Conservation (phyloP, 2,329 filamentous ascomycete species). For the Ambrosiella cleistominuta region DNA sequence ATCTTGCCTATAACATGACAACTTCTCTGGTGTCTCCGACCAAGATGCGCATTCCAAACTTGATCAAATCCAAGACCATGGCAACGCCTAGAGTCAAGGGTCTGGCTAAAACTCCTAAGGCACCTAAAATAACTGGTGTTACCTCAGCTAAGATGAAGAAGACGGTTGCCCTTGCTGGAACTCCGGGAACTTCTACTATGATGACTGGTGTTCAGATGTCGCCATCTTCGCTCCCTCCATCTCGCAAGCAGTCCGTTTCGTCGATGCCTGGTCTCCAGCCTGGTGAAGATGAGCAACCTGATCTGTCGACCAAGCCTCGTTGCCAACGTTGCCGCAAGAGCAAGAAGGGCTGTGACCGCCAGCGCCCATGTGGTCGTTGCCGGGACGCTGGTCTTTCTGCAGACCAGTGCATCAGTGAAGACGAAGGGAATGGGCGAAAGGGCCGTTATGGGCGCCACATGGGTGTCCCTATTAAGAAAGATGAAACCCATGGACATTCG, state of each 20-base stretch:
- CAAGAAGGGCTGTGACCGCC: slow-evolving; percentile 96
- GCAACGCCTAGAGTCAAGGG: slow-evolving; percentile 20
- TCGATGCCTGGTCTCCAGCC: slow-evolving; percentile 33
- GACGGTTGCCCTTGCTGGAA: slow-evolving; percentile 27
- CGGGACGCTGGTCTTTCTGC: slow-evolving; percentile 86
- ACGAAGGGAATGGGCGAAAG: slow-evolving; percentile 93
- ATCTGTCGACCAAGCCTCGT: slow-evolving; percentile 85
- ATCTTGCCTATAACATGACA: background rate
- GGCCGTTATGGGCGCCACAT: slow-evolving; percentile 68
- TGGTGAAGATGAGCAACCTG: slow-evolving; percentile 75
- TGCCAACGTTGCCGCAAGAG: slow-evolving; percentile 98
- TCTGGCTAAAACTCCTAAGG: slow-evolving; percentile 30
- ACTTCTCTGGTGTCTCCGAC: slow-evolving; percentile 6
- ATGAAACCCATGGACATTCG: slow-evolving; percentile 27
- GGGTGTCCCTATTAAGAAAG: slow-evolving; percentile 46
- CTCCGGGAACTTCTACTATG: slow-evolving; percentile 17
- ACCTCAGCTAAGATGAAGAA: slow-evolving; percentile 23
- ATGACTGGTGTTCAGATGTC: slow-evolving; percentile 28
- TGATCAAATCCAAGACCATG: slow-evolving; percentile 20
- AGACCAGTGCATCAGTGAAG: slow-evolving; percentile 91
- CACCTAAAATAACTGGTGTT: slow-evolving; percentile 26
- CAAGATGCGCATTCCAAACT: slow-evolving; percentile 11
- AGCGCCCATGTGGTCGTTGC: slow-evolving; percentile 87
- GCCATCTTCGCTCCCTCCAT: slow-evolving; percentile 49
- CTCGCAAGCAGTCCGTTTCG: slow-evolving; percentile 58